Evolutionary conservation across 805 yeast species (phyloP).

Genomic region (Debaryomyces tyrocola): DNA sequence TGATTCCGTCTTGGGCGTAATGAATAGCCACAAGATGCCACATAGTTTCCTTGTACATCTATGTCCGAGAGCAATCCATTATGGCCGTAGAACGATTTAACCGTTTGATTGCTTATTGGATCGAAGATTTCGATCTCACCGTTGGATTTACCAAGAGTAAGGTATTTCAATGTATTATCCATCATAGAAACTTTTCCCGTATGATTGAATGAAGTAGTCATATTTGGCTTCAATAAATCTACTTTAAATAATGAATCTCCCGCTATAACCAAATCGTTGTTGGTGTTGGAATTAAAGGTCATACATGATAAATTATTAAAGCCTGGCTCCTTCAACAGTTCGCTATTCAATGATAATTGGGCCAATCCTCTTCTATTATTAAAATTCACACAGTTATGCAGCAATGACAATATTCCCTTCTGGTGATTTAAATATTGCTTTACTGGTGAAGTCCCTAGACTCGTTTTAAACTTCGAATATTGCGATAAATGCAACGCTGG

Average conservation of each 20-base stretch:
- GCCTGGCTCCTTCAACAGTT: conserved; percentile 11
- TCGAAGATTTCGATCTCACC: conserved; percentile 69
- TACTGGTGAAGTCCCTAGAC: conserved; percentile 21
- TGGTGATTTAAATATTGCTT: conserved; percentile 29
- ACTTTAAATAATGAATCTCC: conserved; percentile 27
- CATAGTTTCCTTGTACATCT: conserved; percentile 61
- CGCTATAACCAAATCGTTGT: conserved; percentile 31
- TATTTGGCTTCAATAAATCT: conserved; percentile 32
- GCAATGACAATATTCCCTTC: conserved; percentile 36
- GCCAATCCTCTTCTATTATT: conserved; percentile 36
- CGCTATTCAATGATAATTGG: conserved; percentile 14
- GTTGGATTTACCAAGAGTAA: conserved; percentile 57
- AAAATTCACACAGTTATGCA: conserved; percentile 28
- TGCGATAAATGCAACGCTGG: conserved; percentile 26
- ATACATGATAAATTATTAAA: conserved; percentile 29
- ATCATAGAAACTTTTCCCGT: conserved; percentile 46
- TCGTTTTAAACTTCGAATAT: conserved; percentile 36
- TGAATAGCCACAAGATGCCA: conserved; percentile 82
- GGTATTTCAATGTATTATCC: conserved; percentile 45
- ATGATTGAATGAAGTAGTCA: conserved; percentile 33
- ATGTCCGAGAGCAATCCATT: conserved; percentile 62
- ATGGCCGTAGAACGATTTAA: conserved; percentile 59
- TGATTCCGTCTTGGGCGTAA: conserved; percentile 54
- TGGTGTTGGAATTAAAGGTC: conserved; percentile 30
- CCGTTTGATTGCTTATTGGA: conserved; percentile 44